Base-by-base conservation (phyloP, 441 rosid species). In the Viola pubescens region DNA sequence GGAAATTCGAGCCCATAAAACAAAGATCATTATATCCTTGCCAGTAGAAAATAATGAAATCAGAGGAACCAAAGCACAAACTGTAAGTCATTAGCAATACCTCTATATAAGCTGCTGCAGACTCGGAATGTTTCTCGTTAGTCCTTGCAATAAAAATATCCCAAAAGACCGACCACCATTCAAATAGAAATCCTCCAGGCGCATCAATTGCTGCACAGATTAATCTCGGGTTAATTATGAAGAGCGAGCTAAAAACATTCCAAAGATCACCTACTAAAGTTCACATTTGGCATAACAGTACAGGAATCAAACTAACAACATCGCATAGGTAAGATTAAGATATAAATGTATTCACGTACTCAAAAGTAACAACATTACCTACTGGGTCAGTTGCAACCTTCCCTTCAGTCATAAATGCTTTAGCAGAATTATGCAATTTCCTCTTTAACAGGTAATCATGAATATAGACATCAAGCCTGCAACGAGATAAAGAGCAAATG, bases 81-180 rank as follows among this genome's bases (percentile, higher is more conserved):
- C 34, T 26, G 34, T 26, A 26, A 26, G 34, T 38, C 41, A 37
- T 34, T 26, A 11, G n/a, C 4, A 53, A 39, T 61, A 86, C 94
- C 94, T 86, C 86, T 58, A 82, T 82, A 60, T 86, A 86, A 60
- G 94, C 78, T 11, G 83, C 86, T 42, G 89, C 89, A 66, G 78
- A 68, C 55, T 84, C 86, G 0, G 86, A 86, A 70, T 86, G 88
- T 70, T 82, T 86, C 59, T 74, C 88, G 66, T 84, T 84, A 45
- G 89, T 83, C 77, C 89, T 75, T 39, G 94, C 80, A 66, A 86
- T 83, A 63, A 86, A 86, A 60, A 86, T 81, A 76, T 86, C 87
- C 94, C 89, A 86, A 58, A 83, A 86, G 58, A 83, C 89, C 57
- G 86, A 86, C 94, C 94, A 86, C 94, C 94, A 86, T 60, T 82